A percentile compares a stretch with the other conserved stretches of the same genome.
Evolutionary conservation across 768 basidiomycete species (phyloP).

Genomic region (Pleurotus sapidus): DNA sequence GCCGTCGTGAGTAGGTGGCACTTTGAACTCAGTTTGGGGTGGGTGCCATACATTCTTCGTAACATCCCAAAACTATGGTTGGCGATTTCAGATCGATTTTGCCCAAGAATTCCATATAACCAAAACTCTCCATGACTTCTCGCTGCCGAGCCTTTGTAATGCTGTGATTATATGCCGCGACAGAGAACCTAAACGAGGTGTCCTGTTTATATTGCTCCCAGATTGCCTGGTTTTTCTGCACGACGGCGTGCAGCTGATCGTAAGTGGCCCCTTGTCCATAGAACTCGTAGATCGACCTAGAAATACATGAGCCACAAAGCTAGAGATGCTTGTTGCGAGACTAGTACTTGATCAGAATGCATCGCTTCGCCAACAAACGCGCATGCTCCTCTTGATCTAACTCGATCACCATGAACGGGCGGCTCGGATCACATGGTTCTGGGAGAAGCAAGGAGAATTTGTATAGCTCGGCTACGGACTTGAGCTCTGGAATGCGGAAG

Average conservation of each 20-base stretch:
- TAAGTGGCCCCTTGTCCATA: conserved; percentile 73
- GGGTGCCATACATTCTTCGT: conserved; percentile 74
- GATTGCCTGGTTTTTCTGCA: conserved; percentile 35
- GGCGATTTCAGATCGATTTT: conserved; percentile 81
- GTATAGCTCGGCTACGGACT: conserved; percentile 72
- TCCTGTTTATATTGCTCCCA: conserved; percentile 62
- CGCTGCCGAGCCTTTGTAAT: conserved; percentile 66
- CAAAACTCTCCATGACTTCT: conserved; percentile 73
- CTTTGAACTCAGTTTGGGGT: conserved; percentile 16
- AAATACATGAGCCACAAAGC: neutral
- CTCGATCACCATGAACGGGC: conserved; percentile 74
- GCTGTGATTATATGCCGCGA: conserved; percentile 72
- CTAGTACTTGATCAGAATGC: conserved; percentile 77
- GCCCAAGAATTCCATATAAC: conserved; percentile 81
- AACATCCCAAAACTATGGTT: conserved; percentile 67
- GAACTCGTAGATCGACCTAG: conserved; percentile 75
- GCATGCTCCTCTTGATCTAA: conserved; percentile 76
- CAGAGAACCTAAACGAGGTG: conserved; percentile 79
- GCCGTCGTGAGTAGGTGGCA: neutral
- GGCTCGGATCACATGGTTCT: conserved; percentile 44
- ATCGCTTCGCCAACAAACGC: conserved; percentile 65
- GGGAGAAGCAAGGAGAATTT: conserved; percentile 59
- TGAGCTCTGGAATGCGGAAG: conserved; percentile 82
- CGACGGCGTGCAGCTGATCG: conserved; percentile 61
- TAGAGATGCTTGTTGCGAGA: neutral